phyloP scores from a whole-genome alignment of 2,329 filamentous ascomycete species.

The Davidsoniella neocaledoniae region DNA sequence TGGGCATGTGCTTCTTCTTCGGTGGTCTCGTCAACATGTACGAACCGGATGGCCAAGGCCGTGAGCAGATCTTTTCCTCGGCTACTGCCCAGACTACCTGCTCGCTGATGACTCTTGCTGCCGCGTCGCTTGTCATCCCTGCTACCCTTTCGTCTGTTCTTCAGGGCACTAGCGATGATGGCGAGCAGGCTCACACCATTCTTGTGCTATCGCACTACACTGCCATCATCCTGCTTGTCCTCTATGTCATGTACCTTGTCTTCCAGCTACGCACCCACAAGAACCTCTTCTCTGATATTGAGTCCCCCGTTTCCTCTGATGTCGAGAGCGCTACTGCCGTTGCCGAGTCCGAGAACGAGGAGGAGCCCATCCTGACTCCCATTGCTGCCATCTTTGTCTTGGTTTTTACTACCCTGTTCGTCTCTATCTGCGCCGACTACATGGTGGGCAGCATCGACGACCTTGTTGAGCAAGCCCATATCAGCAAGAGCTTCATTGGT shows the following conservation, averaged over 20 bases:
- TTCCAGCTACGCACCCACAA: slow-evolving; percentile 67
- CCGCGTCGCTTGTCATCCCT: slow-evolving; percentile 63
- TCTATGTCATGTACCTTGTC: slow-evolving; percentile 61
- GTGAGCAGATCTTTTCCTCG: slow-evolving; percentile 56
- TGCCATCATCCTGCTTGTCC: slow-evolving; percentile 53
- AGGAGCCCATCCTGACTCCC: slow-evolving; percentile 37
- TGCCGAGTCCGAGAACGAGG: slow-evolving; percentile 17
- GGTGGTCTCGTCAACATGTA: slow-evolving; percentile 50
- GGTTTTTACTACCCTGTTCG: slow-evolving; percentile 51
- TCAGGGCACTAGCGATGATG: slow-evolving; percentile 24
- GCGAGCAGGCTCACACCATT: slow-evolving; percentile 37
- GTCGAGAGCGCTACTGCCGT: slow-evolving; percentile 26
- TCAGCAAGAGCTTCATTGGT: slow-evolving; percentile 70
- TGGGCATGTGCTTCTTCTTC: slow-evolving; percentile 65
- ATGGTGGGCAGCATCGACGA: slow-evolving; percentile 60
- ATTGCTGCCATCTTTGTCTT: slow-evolving; percentile 49
- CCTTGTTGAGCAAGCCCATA: slow-evolving; percentile 50
- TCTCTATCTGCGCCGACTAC: slow-evolving; percentile 60
- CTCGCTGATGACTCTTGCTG: slow-evolving; percentile 59
- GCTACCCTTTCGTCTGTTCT: slow-evolving; percentile 57
- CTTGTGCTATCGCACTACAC: slow-evolving; percentile 60
- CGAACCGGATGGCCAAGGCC: slow-evolving; percentile 36
- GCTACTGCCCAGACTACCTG: slow-evolving; percentile 64
- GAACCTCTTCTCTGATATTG: slow-evolving; percentile 48
- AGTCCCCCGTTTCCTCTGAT: slow-evolving; percentile 12